phyloP scores from a whole-genome alignment of 2,329 filamentous ascomycete species.

The Penicillium sclerotiorum region DNA sequence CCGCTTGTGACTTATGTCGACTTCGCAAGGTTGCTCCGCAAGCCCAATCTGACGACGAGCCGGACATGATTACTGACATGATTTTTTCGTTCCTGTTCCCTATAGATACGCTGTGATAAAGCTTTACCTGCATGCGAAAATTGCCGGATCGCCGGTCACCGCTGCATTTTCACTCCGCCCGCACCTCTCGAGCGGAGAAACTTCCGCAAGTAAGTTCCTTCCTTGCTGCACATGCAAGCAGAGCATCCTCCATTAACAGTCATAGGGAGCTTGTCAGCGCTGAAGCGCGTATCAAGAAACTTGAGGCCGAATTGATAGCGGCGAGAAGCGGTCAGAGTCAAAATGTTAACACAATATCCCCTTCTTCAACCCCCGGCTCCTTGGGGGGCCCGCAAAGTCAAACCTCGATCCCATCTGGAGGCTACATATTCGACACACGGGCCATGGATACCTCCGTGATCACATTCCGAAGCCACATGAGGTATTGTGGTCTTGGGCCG shows the following conservation, averaged over 20 bases:
- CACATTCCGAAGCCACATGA: constrained; percentile 24
- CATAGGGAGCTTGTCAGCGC: constrained; percentile 25
- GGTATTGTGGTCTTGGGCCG: constrained; percentile 22
- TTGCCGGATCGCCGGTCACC: constrained; percentile 21
- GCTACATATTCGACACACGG: constrained; percentile 20
- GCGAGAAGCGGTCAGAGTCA: background rate
- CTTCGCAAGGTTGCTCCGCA: constrained; percentile 19
- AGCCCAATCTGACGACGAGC: background rate
- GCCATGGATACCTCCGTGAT: constrained; percentile 21
- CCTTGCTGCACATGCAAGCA: background rate
- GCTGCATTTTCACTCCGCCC: constrained; percentile 23
- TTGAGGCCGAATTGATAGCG: constrained; percentile 18
- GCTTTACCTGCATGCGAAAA: constrained; percentile 28
- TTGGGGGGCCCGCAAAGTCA: background rate
- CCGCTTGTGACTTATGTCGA: constrained; percentile 28
- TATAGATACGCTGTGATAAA: constrained; percentile 30
- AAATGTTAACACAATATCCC: background rate
- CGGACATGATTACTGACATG: background rate
- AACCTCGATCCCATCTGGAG: background rate
- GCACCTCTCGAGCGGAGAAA: constrained; percentile 17
- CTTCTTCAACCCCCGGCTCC: background rate
- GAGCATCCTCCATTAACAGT: constrained; percentile 3
- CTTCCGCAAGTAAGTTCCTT: constrained; percentile 21
- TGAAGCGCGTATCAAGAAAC: constrained; percentile 19
- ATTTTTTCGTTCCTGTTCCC: background rate